phyloP scores from a whole-genome alignment of 768 basidiomycete genomes.

The Erythrobasidium yunnanense region DNA sequence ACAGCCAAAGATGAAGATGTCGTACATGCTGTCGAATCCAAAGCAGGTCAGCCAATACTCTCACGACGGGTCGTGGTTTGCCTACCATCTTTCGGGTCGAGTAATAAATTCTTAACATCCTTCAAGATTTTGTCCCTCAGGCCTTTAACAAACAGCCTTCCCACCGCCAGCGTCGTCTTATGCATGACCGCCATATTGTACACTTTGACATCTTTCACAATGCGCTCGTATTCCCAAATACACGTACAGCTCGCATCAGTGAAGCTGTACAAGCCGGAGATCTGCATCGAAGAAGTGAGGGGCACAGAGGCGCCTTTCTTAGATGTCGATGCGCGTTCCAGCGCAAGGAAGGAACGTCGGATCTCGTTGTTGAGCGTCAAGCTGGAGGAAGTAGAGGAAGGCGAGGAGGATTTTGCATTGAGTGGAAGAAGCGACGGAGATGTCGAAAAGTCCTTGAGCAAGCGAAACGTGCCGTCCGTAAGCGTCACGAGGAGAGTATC shows the following conservation, averaged over 20 bases:
- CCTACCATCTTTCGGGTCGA: background rate
- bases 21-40: background rate
- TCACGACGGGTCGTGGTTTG: background rate
- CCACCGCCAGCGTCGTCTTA: background rate
- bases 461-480: slow-evolving; percentile 8
- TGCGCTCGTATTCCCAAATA: slow-evolving; percentile 5
- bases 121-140: background rate
- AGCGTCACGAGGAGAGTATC: background rate
- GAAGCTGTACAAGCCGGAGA: background rate
- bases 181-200: slow-evolving; percentile 3
- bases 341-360: background rate
- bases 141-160: background rate
- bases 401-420: background rate
- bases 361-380: background rate
- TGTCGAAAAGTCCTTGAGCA: background rate
- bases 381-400: background rate
- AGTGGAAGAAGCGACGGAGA: background rate
- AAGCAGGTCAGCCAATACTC: background rate
- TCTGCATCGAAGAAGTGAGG: background rate
- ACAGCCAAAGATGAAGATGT: background rate
- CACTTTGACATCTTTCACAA: background rate
- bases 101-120: background rate
- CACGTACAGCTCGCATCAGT: background rate
- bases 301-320: background rate
- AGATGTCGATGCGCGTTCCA: background rate